Evolutionary conservation across 2,329 filamentous ascomycete species (phyloP), one percentile per base, ranked within the genome.

Genomic region (Trichothecium roseum): DNA sequence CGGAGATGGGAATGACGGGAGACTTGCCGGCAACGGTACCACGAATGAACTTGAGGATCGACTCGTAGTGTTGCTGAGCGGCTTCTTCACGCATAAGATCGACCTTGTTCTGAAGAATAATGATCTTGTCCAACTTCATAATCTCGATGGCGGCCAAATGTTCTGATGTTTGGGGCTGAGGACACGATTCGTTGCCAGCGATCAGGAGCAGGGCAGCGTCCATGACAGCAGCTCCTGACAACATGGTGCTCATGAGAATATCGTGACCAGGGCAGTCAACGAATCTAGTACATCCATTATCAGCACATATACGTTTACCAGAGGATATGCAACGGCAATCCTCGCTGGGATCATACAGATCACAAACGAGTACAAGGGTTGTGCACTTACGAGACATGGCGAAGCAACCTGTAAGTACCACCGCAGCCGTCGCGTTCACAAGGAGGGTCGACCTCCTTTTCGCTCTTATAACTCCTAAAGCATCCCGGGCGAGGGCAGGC

Each of bases 201-300:
- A 98, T 95, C 37, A 98, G 74, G 37, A 98, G 78, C 41, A 98
- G 76, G 14, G 91, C 91, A 45, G 91, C 91, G 64, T 98, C 91
- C 91, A 98, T 98, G 74, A 98, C 91, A 45, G 91, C 91, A 51
- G 91, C 91, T 55, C 91, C 91, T 56, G 91, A 98, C 72, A 98
- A 81, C 91, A 98, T 98, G 52, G 91, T 98, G 66, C 89, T 96
- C 91, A 98, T 98, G 61, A 98, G 88, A 87, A 98, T 98, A 68
- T 98, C 91, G 84, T 98, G 91, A 63, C 91, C 91, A 38, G 91
- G 91, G 72, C 91, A 96, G 64, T 96, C 91, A 49, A 96, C 91
- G 60, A 96, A 98, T 13, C 85, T 89, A 47, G 49, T 14, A 28
- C n/a, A n/a, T 20, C n/a, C n/a, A n/a, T n/a, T n/a, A n/a, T n/a